Base-by-base conservation (phyloP, 208 protist genomes). In the Trypanosoma cruzi region DNA sequence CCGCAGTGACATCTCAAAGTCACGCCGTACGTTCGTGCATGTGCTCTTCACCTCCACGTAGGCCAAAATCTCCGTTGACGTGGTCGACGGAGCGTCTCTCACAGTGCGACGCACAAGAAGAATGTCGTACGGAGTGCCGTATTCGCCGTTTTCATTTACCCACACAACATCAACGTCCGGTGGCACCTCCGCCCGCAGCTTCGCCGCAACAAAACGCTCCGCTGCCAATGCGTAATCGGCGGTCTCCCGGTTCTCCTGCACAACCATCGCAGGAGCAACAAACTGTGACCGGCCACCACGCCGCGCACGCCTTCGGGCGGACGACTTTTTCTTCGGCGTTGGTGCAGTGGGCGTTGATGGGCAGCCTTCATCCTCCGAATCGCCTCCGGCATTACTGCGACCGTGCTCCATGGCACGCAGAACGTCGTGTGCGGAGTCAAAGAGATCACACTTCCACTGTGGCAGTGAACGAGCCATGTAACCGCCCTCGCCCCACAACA, bases 21-120 rank as follows among this genome's bases (percentile, higher is more conserved):
- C 87, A 1, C 66, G 64, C 0, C 88, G 79, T 10, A 68, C 69
- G 0, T 62, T 53, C 20, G 81, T 86, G 44, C 76, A 82, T 2
- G 91, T 96, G 24, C 80, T 89, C 75, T 96, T 96, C 36, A 96
- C 91, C 65, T 96, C 91, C 28, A 93, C 67, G 48, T 85, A 93
- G 13, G 52, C 59, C 20, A 96, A 26, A 10, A 96, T 78, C 8
- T 88, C 75, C 60, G 52, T 44, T 8, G 20, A 37, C 4, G 40
- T 24, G 31, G 7, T 32, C 50, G 46, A 29, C 42, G 29, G 2
- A 1, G 72, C 22, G 36, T 48, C 28, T 2, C 63, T 26, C 73
- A 59, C 14, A 64, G 59, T n/a, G 8, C 37, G 54, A 4, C 77
- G 75, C 13, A 88, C 29, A 7, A 94, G 62, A 20, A 96, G 61